Base-by-base conservation (phyloP, 768 basidiomycete species). In the Gyrodon lividus region DNA sequence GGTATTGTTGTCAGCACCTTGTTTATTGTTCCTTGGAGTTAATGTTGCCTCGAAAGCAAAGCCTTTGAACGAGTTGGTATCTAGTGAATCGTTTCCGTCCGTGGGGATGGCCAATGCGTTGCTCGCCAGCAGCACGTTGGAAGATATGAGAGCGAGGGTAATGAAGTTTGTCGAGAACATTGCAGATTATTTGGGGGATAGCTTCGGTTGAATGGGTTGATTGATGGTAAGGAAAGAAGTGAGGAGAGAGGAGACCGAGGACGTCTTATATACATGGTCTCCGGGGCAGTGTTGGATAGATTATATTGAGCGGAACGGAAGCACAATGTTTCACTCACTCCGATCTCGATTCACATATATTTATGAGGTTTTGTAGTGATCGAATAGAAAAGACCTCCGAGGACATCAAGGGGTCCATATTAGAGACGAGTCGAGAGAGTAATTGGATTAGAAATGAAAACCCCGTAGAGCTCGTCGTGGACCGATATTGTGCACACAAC, bases 41-140 rank as follows among this genome's bases (percentile, higher is more conserved):
- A 56, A 46, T 42, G 44, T 50, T 1, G 58, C 66, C 6, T 48
- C 42, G 48, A 66, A 66, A 1, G 66, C 55, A n/a, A 66, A 46
- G 14, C 58, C 54, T 28, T 14, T 53, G 20, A 63, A 44, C 14
- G 53, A 33, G 24, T 49, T 20, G 44, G 43, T 43, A 22, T 46
- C 12, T n/a, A 41, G 45, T n/a, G 43, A 13, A 23, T 10, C 14
- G 33, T 30, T 46, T 3, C 16, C 43, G 39, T 50, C 37, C n/a
- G 5, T 34, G 14, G 47, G 57, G 39, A 59, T 63, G 47, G 46
- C 28, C 50, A 55, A 54, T 16, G 63, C 63, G 54, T 53, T 50
- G 65, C 67, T 69, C 65, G 58, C 66, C 68, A 67, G 66, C 69
- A 67, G 67, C 66, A 57, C 53, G 50, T 59, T 43, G 20, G 51